Evolutionary conservation across 768 basidiomycete genomes (phyloP).

Genomic region (Cystofilobasidium ferigula): DNA sequence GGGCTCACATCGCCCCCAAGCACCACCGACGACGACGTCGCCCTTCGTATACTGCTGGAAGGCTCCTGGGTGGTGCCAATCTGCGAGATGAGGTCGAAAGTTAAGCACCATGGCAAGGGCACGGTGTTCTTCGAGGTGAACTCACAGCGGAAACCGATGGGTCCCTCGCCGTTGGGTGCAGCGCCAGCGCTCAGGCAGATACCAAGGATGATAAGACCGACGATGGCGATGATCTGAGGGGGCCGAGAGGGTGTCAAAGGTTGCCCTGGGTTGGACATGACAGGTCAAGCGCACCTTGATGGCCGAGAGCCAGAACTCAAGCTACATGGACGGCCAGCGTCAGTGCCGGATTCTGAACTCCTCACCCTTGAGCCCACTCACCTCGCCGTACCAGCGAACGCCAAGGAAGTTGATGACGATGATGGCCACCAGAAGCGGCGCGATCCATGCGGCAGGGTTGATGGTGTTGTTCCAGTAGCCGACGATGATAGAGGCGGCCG

Average conservation of each 20-base stretch:
- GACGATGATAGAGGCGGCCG: slow-evolving; percentile 57
- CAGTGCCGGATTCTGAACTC: no score
- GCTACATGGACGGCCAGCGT: no score
- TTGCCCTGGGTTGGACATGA: not conserved
- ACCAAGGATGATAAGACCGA: slow-evolving; percentile 38
- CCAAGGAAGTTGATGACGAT: slow-evolving; percentile 41
- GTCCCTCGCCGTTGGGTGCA: slow-evolving; percentile 33
- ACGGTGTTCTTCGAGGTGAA: slow-evolving; percentile 35
- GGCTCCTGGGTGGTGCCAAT: slow-evolving; percentile 30
- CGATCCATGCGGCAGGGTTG: slow-evolving; percentile 38
- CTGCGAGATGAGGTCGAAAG: not conserved
- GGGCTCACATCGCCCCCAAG: slow-evolving; percentile 27
- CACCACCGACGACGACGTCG: slow-evolving; percentile 27
- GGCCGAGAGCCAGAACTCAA: slow-evolving; percentile 23
- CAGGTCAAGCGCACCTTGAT: no score
- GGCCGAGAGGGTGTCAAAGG: slow-evolving; percentile 28
- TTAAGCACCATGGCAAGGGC: slow-evolving; percentile 27
- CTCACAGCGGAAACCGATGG: slow-evolving; percentile 37
- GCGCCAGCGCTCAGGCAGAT: slow-evolving; percentile 35
- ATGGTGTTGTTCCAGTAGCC: slow-evolving; percentile 49
- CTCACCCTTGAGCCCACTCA: no score
- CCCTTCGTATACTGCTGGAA: slow-evolving; percentile 23
- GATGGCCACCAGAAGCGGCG: slow-evolving; percentile 36
- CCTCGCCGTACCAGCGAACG: slow-evolving; percentile 44
- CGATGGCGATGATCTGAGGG: slow-evolving; percentile 43